These are phyloP conservation scores for Gossypium gossypioides DNA, from an alignment of 441 rosid genomes.

Conservation along the genomic window DNA sequence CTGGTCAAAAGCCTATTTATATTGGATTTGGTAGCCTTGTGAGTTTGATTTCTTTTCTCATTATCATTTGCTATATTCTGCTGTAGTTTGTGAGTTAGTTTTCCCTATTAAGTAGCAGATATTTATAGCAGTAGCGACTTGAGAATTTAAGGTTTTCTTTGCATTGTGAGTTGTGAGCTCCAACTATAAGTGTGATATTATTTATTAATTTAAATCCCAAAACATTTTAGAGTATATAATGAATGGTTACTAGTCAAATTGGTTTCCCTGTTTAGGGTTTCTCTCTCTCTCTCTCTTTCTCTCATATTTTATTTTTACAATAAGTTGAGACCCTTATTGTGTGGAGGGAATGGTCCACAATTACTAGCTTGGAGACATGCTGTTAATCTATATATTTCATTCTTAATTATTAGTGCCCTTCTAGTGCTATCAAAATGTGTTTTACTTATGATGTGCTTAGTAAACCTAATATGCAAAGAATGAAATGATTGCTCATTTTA, in stretches of 20 bases:
- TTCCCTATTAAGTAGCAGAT: not conserved
- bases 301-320: not conserved
- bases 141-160: slow-evolving; percentile 1
- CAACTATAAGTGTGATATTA: not conserved
- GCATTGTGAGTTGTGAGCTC: slow-evolving; percentile 3
- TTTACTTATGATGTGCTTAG: not conserved
- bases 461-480: not conserved
- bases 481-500: not conserved
- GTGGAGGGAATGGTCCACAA: not conserved
- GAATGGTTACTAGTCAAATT: not conserved
- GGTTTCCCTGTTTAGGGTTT: not conserved
- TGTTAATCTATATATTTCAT: not conserved
- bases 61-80: not conserved
- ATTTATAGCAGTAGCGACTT: not conserved
- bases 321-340: not conserved
- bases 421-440: not conserved
- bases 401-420: not conserved
- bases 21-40: slow-evolving; percentile 98
- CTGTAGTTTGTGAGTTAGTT: slow-evolving; percentile 9
- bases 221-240: not conserved
- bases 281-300: not conserved
- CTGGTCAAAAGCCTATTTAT: slow-evolving; percentile 84
- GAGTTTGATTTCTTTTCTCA: slow-evolving; percentile 25
- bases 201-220: not conserved
- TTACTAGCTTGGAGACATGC: not conserved